phyloP scores from a whole-genome alignment of 1,284 basidiomycete species.

The Boletus calvinii region DNA sequence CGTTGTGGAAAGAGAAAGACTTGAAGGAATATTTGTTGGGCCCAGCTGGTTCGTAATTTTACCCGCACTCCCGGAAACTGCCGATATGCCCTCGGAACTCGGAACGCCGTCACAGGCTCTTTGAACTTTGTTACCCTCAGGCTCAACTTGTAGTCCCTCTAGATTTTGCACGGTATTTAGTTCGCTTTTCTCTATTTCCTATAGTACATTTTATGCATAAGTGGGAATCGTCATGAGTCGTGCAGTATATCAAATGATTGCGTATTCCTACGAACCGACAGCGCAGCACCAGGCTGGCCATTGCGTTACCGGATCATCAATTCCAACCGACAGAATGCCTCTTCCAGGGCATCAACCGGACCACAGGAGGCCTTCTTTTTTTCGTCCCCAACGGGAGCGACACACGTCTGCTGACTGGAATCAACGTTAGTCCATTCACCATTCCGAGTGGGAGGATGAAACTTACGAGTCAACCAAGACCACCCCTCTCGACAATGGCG shows the following conservation, averaged over 20 bases:
- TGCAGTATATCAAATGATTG: neutral
- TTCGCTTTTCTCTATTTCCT: neutral
- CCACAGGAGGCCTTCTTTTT: neutral
- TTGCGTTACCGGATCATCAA: neutral
- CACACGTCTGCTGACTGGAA: slow-evolving; percentile 17
- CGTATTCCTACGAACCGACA: neutral
- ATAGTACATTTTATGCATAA: neutral
- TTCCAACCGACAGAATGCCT: neutral
- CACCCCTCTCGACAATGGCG: slow-evolving; percentile 15
- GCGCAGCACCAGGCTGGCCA: neutral
- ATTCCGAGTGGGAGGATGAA: neutral
- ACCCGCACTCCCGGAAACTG: slow-evolving; percentile 11
- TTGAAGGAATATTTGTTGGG: neutral
- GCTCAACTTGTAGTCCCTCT: too few species aligned
- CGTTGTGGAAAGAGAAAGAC: slow-evolving; percentile 7
- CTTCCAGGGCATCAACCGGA: neutral
- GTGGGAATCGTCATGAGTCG: neutral
- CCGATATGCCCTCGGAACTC: slow-evolving; percentile 17
- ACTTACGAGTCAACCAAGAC: slow-evolving; percentile 20
- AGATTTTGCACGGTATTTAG: neutral
- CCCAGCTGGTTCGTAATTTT: slow-evolving; percentile 8
- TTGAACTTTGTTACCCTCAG: too few species aligned
- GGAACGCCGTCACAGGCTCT: neutral
- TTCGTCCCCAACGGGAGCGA: slow-evolving; percentile 2
- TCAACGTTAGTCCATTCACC: neutral